Evolutionary conservation across 495 filamentous ascomycete genomes (phyloP).

Genomic region (Aspergillus funiculosus): DNA sequence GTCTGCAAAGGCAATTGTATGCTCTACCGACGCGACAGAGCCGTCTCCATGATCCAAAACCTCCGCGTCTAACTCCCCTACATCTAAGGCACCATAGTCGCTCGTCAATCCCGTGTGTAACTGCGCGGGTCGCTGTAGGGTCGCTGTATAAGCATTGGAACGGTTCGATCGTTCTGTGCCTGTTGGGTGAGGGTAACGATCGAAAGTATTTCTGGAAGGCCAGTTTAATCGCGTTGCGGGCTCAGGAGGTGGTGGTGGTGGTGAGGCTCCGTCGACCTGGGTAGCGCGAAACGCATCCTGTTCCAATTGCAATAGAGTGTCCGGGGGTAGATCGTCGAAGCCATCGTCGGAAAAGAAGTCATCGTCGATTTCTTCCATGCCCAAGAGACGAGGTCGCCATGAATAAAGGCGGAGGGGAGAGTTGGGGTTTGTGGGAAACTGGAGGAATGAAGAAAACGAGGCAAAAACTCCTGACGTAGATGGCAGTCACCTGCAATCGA

Average conservation of each 20-base stretch:
- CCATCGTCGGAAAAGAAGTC: constrained; percentile 62
- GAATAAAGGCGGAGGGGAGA: constrained; percentile 22
- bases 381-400: constrained; percentile 37
- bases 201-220: constrained; percentile 14
- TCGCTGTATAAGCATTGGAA: constrained; percentile 12
- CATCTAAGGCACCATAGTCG: constrained; percentile 51
- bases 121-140: constrained; percentile 27
- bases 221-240: not conserved
- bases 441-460: constrained; percentile 1
- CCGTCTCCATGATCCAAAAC: constrained; percentile 40
- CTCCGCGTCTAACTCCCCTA: constrained; percentile 50
- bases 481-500: constrained; percentile 4
- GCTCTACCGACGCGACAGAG: constrained; percentile 24
- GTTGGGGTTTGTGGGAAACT: constrained; percentile 5
- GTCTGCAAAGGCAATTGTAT: constrained; percentile 25
- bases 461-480: constrained; percentile 16
- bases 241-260: constrained; percentile 4
- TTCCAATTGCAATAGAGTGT: constrained; percentile 50
- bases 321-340: constrained; percentile 50
- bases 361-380: constrained; percentile 57
- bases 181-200: constrained; percentile 6
- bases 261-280: no score
- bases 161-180: not conserved
- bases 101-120: constrained; percentile 40
- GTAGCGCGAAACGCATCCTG: constrained; percentile 50